Conservation (phyloP, 805 yeast species). For the Cyberlindnera americana region DNA sequence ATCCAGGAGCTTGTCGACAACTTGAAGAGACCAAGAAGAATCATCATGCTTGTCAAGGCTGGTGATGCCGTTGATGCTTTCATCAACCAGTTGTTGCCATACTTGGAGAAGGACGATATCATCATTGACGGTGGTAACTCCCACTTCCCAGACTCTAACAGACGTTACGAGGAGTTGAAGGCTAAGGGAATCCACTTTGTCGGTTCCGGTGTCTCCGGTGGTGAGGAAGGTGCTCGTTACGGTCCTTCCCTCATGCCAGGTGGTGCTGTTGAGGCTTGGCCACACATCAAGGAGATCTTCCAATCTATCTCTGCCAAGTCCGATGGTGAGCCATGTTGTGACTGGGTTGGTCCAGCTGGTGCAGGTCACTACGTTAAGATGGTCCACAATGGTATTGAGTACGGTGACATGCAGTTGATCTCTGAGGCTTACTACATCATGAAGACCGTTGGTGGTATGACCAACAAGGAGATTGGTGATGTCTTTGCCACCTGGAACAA, state of each 20-base stretch:
- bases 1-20: conserved; percentile 81
- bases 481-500: conserved; percentile 92
- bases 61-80: conserved; percentile 92
- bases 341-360: conserved; percentile 99
- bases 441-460: conserved; percentile 90
- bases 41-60: conserved; percentile 92
- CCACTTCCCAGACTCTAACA: conserved; percentile 97
- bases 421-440: conserved; percentile 96
- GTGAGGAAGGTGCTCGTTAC: conserved; percentile 99
- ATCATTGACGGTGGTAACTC: conserved; percentile 99
- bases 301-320: conserved; percentile 94
- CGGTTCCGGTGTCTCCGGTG: conserved; percentile 99
- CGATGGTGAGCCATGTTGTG: conserved; percentile 99
- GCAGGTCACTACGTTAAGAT: conserved; percentile 98
- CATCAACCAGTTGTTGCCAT: conserved; percentile 83
- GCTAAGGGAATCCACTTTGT: conserved; percentile 86
- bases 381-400: conserved; percentile 99
- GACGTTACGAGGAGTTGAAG: conserved; percentile 89
- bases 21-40: conserved; percentile 96
- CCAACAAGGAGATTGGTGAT: conserved; percentile 88
- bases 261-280: conserved; percentile 98
- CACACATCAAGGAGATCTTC: conserved; percentile 94
- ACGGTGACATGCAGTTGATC: conserved; percentile 99
- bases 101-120: conserved; percentile 94
- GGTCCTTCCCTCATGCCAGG: conserved; percentile 99